Evolutionary conservation across 2,329 filamentous ascomycete genomes (phyloP).

Genomic region (Nigrospora oryzae): DNA sequence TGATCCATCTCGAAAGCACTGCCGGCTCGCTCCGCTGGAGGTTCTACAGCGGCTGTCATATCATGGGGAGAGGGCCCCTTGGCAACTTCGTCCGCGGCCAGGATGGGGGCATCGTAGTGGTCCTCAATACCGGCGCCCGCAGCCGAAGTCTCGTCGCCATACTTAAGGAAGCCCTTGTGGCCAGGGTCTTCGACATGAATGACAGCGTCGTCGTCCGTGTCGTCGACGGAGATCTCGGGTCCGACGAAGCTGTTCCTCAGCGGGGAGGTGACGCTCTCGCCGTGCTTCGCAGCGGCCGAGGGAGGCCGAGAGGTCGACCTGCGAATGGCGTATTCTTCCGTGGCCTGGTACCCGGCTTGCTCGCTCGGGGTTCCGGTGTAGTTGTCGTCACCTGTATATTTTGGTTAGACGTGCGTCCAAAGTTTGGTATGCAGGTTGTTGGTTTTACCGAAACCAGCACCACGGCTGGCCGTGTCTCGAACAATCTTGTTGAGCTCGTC

Average conservation of each 20-base stretch:
- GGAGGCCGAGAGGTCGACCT: constrained; percentile 59
- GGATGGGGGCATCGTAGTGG: constrained; percentile 66
- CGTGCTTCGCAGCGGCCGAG: constrained; percentile 30
- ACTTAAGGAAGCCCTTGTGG: constrained; percentile 32
- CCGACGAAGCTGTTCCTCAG: constrained; percentile 17
- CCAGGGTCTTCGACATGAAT: constrained; percentile 71
- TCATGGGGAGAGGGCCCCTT: constrained; percentile 63
- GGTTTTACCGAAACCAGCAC: constrained; percentile 40
- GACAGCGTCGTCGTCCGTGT: constrained; percentile 40
- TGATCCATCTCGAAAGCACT: constrained; percentile 49
- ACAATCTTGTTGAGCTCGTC: constrained; percentile 89
- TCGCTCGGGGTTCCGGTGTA: constrained; percentile 75
- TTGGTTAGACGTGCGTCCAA: constrained; percentile 23
- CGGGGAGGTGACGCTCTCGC: constrained; percentile 19
- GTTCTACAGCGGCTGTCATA: constrained; percentile 75
- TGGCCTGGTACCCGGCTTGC: constrained; percentile 81
- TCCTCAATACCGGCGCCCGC: constrained; percentile 48
- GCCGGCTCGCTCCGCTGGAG: constrained; percentile 54
- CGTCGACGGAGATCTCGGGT: constrained; percentile 15
- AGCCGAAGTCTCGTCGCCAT: constrained; percentile 35
- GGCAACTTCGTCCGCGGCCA: constrained; percentile 79
- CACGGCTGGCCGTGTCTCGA: constrained; percentile 54
- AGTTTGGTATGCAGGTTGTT: constrained; percentile 9
- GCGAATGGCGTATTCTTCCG: constrained; percentile 74
- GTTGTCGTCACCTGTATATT: constrained; percentile 49